Conservation (phyloP, 2,329 filamentous ascomycete genomes). For the Pyricularia pennisetigena region DNA sequence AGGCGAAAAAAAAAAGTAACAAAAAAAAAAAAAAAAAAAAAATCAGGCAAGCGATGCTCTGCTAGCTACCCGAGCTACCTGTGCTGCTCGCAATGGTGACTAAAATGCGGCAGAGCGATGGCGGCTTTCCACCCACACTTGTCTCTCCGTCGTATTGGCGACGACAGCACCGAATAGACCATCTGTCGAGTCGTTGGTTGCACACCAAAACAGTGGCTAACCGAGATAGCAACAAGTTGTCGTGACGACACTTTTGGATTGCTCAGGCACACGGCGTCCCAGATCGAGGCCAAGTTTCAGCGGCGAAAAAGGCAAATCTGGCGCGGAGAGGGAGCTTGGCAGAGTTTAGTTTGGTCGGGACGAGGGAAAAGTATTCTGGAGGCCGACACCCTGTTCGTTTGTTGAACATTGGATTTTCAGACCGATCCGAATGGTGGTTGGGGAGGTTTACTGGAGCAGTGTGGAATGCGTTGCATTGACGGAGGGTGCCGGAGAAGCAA, state of each 20-base stretch:
- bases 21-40: not conserved
- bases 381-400: not conserved
- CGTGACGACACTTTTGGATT: not conserved
- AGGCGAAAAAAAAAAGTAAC: not conserved
- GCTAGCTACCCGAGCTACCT: not conserved
- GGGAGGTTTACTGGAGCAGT: not conserved
- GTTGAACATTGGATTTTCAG: not conserved
- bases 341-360: not conserved
- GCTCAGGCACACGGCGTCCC: not conserved
- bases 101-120: not conserved
- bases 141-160: slow-evolving; percentile 1
- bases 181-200: not conserved
- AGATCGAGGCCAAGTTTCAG: not conserved
- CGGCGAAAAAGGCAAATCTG: not conserved
- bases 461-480: not conserved
- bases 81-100: not conserved
- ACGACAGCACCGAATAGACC: slow-evolving; percentile 1
- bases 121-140: not conserved
- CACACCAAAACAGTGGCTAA: not conserved
- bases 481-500: not conserved
- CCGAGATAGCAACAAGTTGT: not conserved
- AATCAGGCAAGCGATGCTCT: not conserved
- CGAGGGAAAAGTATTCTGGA: not conserved
- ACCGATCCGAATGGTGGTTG: not conserved
- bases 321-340: not conserved